Conservation (phyloP, 2,329 filamentous ascomycete genomes). For the Lachnellula cervina region DNA sequence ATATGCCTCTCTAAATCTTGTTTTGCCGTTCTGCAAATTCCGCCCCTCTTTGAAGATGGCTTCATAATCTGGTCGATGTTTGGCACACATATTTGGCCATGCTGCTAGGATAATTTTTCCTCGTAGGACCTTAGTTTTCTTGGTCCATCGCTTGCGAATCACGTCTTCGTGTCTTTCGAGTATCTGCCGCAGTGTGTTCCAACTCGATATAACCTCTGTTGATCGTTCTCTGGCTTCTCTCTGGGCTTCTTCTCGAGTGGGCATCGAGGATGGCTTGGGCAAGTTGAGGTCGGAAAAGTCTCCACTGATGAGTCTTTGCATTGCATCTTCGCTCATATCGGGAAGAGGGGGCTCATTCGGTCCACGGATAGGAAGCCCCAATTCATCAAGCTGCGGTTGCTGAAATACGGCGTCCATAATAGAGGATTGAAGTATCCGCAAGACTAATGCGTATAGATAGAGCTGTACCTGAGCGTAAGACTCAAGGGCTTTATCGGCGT, state of each 20-base stretch:
- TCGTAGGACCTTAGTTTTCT: conserved; percentile 45
- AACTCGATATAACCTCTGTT: conserved; percentile 5
- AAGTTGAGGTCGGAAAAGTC: not conserved
- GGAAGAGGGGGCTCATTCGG: not conserved
- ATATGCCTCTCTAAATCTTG: conserved; percentile 33
- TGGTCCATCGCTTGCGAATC: conserved; percentile 50
- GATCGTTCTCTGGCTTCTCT: conserved; percentile 11
- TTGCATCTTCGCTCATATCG: not conserved
- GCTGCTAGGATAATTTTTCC: conserved; percentile 38
- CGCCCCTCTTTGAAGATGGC: conserved; percentile 29
- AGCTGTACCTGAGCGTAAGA: too few species aligned
- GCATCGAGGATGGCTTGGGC: conserved; percentile 2
- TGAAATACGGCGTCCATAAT: not conserved
- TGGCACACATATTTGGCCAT: conserved; percentile 46
- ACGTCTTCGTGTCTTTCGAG: conserved; percentile 46
- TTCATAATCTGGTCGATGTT: conserved; percentile 46
- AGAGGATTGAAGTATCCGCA: not conserved
- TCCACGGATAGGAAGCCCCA: not conserved
- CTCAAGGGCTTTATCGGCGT: too few species aligned
- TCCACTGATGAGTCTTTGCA: not conserved
- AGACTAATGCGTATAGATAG: too few species aligned
- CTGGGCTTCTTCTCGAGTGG: conserved; percentile 3
- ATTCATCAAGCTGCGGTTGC: not conserved
- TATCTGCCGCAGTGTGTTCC: conserved; percentile 30
- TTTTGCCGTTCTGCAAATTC: conserved; percentile 13